Evolutionary conservation across 2,329 filamentous ascomycete species (phyloP).

Genomic region (Ophiocordyceps camponoti-saundersi): DNA sequence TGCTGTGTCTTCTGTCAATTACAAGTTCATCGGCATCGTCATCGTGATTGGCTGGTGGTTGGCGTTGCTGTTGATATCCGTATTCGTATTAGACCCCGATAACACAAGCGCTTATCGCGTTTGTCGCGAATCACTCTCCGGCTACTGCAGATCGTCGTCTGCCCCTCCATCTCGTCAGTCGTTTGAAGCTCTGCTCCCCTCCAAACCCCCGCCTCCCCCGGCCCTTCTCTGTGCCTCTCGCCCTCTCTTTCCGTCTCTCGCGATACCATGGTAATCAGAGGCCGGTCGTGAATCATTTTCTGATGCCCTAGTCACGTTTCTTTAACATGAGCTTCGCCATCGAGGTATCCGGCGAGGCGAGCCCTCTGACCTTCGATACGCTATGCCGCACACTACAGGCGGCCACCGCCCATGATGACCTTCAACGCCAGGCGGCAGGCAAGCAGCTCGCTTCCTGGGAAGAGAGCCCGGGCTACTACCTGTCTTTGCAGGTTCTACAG

Average conservation of each 20-base stretch:
- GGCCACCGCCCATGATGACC: slow-evolving; percentile 44
- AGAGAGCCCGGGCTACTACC: slow-evolving; percentile 46
- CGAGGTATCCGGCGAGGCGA: slow-evolving; percentile 70
- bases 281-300: not conserved
- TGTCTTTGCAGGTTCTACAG: slow-evolving; percentile 43
- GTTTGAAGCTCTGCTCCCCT: too few relatives aligned
- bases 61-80: not conserved
- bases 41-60: not conserved
- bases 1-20: too few relatives aligned
- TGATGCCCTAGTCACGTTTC: slow-evolving; percentile 2
- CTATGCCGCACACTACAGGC: slow-evolving; percentile 47
- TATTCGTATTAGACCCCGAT: not conserved
- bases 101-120: not conserved
- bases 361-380: slow-evolving; percentile 45
- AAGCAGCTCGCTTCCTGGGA: slow-evolving; percentile 62
- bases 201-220: too few relatives aligned
- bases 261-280: too few relatives aligned
- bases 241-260: too few relatives aligned
- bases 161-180: too few relatives aligned
- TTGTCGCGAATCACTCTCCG: not conserved
- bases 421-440: slow-evolving; percentile 47
- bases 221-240: too few relatives aligned
- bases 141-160: too few relatives aligned
- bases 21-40: too few relatives aligned
- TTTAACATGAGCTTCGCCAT: slow-evolving; percentile 49